These are phyloP conservation scores for Candida sp. DNA, from an alignment of 1,139 yeast genomes.

Conservation along the genomic window DNA sequence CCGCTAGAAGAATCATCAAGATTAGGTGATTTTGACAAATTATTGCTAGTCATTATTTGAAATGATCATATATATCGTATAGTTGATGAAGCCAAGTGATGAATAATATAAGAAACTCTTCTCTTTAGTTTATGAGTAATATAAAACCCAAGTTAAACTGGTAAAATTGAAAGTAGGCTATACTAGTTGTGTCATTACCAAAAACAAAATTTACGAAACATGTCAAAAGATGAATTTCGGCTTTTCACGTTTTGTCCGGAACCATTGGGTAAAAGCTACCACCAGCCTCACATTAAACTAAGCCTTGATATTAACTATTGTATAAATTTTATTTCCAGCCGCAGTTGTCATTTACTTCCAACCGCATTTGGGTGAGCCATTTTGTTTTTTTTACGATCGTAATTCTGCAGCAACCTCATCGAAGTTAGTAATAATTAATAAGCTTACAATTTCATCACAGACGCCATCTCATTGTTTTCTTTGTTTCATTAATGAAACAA, in stretches of 20 bases:
- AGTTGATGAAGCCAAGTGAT: no score
- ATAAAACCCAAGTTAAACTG: no score
- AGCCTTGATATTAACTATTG: no score
- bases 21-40: background rate
- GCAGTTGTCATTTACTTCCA: background rate
- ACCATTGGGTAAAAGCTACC: background rate
- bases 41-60: background rate
- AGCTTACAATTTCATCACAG: background rate
- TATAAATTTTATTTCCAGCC: background rate
- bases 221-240: background rate
- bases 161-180: background rate
- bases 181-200: background rate
- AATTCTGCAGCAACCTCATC: background rate
- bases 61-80: no score
- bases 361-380: no score
- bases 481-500: background rate
- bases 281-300: background rate
- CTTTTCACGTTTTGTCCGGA: background rate
- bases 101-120: no score
- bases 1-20: background rate
- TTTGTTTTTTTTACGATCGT: background rate
- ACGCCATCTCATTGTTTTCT: background rate
- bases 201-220: background rate
- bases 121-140: no score
- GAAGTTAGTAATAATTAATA: background rate